phyloP scores from a whole-genome alignment of 2,329 filamentous ascomycete genomes.

The Penicillium glabrum region DNA sequence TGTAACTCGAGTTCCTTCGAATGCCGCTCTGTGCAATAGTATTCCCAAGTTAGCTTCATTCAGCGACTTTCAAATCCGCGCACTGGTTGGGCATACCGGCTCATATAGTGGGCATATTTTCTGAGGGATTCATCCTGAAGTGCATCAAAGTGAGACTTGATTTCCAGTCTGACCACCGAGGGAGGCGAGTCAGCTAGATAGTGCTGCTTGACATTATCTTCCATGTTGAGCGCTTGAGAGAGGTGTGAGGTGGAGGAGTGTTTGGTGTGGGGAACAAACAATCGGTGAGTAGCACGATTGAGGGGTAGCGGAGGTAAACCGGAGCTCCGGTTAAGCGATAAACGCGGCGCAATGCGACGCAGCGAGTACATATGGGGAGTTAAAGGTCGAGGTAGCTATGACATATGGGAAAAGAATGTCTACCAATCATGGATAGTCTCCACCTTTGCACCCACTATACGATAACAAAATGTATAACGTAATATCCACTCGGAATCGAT shows the following conservation, averaged over 20 bases:
- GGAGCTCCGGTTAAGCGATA: conserved; percentile 19
- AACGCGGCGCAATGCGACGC: conserved; percentile 22
- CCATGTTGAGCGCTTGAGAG: conserved; percentile 30
- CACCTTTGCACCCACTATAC: background rate
- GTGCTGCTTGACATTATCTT: conserved; percentile 53
- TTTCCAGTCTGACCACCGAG: conserved; percentile 80
- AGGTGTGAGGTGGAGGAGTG: conserved; percentile 12
- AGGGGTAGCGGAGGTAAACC: conserved; percentile 20
- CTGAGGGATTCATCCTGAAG: conserved; percentile 63
- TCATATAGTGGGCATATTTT: conserved; percentile 88
- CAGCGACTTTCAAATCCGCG: background rate
- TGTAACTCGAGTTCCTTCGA: conserved; percentile 75
- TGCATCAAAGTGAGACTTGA: conserved; percentile 86
- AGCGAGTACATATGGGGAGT: conserved; percentile 13
- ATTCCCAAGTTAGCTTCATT: background rate
- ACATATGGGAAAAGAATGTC: conserved; percentile 12
- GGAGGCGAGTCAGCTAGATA: conserved; percentile 92
- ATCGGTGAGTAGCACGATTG: conserved; percentile 11
- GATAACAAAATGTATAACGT: background rate
- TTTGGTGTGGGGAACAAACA: conserved; percentile 11
- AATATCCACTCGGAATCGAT: background rate
- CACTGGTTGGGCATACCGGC: conserved; percentile 54
- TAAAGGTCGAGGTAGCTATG: conserved; percentile 13
- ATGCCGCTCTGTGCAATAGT: conserved; percentile 62
- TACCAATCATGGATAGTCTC: conserved; percentile 16